Evolutionary conservation across 2,329 filamentous ascomycete genomes (phyloP).

Genomic region (Paraconiothyrium brasiliense): DNA sequence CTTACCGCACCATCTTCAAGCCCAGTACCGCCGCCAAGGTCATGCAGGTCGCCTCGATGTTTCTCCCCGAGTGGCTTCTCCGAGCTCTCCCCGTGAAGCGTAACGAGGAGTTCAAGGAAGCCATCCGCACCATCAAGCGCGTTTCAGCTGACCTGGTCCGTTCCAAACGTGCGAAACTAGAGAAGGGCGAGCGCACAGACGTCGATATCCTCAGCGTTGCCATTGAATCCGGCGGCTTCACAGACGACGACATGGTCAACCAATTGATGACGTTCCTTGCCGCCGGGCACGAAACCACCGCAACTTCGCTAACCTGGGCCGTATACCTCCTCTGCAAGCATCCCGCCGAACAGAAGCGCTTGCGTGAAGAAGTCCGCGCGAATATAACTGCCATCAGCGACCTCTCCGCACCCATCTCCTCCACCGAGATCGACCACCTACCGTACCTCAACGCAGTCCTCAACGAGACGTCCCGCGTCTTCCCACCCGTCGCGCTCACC

Average conservation of each 20-base stretch:
- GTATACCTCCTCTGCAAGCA: slow-evolving; percentile 62
- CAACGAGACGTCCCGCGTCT: slow-evolving; percentile 78
- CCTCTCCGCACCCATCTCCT: slow-evolving; percentile 56
- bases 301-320: slow-evolving; percentile 63
- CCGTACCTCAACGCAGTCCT: slow-evolving; percentile 81
- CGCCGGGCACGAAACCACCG: slow-evolving; percentile 70
- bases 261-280: slow-evolving; percentile 92
- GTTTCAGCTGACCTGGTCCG: slow-evolving; percentile 74
- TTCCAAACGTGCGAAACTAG: slow-evolving; percentile 70
- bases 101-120: slow-evolving; percentile 61
- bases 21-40: slow-evolving; percentile 61
- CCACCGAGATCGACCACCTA: slow-evolving; percentile 73
- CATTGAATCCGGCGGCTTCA: slow-evolving; percentile 77
- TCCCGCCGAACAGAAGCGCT: slow-evolving; percentile 57
- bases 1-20: slow-evolving; percentile 62
- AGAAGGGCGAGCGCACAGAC: slow-evolving; percentile 57
- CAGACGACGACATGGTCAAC: slow-evolving; percentile 81
- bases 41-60: slow-evolving; percentile 66
- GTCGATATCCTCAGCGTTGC: slow-evolving; percentile 84
- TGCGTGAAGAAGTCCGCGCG: slow-evolving; percentile 61
- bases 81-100: slow-evolving; percentile 72
- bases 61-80: slow-evolving; percentile 72
- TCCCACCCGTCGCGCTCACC: slow-evolving; percentile 75
- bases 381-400: slow-evolving; percentile 56
- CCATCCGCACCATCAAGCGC: slow-evolving; percentile 58